Conservation (phyloP, 2,329 filamentous ascomycete species). For the Xylariomycetidae sp. region DNA sequence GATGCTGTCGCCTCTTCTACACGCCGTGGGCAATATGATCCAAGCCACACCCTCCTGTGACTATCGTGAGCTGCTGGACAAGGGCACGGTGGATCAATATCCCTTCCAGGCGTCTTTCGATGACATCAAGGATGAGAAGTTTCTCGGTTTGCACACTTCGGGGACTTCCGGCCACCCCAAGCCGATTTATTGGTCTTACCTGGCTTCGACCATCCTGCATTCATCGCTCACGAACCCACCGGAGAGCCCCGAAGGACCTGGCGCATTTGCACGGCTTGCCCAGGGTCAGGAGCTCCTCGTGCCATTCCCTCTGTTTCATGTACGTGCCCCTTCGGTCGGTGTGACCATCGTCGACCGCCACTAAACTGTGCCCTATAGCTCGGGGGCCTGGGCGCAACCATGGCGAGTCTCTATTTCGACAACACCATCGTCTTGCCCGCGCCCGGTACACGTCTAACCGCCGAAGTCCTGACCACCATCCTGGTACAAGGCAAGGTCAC, state of each 20-base stretch:
- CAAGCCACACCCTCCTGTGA: conserved; percentile 20
- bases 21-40: conserved; percentile 9
- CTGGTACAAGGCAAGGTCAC: conserved; percentile 9
- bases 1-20: conserved; percentile 4
- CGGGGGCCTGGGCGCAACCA: conserved; percentile 7
- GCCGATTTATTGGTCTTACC: conserved; percentile 32
- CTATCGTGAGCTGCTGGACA: conserved; percentile 21
- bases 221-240: no score
- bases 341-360: background rate
- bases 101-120: conserved; percentile 22
- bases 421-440: conserved; percentile 9
- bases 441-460: conserved; percentile 7
- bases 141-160: conserved; percentile 36
- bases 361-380: conserved; percentile 5
- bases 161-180: conserved; percentile 39
- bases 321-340: background rate
- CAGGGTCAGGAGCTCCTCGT: conserved; percentile 1
- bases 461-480: conserved; percentile 10
- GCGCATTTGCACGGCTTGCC: no score
- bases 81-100: conserved; percentile 25
- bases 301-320: conserved; percentile 10
- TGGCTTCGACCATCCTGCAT: no score
- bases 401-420: conserved; percentile 4
- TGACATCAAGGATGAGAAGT: conserved; percentile 28
- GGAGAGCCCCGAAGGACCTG: no score